These are phyloP conservation scores for Syzygium aromaticum DNA, from an alignment of 345 rosid species.

Conservation along the genomic window DNA sequence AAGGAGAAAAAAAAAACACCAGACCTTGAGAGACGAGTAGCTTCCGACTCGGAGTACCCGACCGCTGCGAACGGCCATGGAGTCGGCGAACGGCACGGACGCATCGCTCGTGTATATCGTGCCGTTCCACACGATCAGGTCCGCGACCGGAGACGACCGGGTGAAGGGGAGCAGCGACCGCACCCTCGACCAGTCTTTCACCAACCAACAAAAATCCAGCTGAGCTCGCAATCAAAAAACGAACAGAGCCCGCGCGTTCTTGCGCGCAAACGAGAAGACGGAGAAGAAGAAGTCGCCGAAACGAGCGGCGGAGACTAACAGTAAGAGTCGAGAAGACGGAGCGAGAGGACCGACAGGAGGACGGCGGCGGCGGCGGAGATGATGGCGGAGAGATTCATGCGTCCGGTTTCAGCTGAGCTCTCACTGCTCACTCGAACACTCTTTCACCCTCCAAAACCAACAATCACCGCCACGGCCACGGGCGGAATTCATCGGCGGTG, in stretches of 20 bases:
- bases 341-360: conserved; percentile 2
- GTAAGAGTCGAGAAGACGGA: conserved; percentile 4
- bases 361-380: conserved; percentile 8
- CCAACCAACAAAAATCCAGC: background rate
- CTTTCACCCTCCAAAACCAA: background rate
- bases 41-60: conserved; percentile 65
- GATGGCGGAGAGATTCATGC: background rate
- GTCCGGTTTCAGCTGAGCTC: background rate
- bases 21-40: conserved; percentile 63
- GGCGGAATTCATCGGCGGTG: background rate
- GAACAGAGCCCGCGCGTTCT: background rate
- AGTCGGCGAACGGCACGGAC: conserved; percentile 57
- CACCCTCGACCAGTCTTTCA: conserved; percentile 46
- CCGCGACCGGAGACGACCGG: conserved; percentile 36
- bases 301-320: conserved; percentile 1
- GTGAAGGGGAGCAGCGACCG: conserved; percentile 14
- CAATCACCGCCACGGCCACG: background rate
- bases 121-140: conserved; percentile 63
- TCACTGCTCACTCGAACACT: background rate
- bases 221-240: background rate
- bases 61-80: conserved; percentile 67
- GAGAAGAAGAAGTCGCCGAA: background rate
- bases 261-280: too few species aligned
- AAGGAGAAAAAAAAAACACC: background rate
- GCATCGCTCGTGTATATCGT: conserved; percentile 66